Base-by-base conservation (phyloP, 345 rosid species). In the Aurinia saxatilis region DNA sequence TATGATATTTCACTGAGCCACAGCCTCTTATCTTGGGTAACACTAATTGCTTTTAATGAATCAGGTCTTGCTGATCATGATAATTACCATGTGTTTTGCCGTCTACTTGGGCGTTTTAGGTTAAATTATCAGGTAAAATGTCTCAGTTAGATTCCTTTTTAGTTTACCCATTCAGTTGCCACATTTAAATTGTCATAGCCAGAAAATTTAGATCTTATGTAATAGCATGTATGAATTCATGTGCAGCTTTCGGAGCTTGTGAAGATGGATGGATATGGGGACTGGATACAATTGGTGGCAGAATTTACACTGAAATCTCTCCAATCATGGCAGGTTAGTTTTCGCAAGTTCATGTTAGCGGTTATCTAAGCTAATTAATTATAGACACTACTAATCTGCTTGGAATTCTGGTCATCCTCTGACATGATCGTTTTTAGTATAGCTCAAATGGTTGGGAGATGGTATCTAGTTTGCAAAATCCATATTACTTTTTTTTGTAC, bases 11-110 rank as follows among this genome's bases (percentile, higher is more conserved):
- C 52, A 9, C 51, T 41, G 44, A 34, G 34, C 67, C 38, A 50
- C 5, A 5, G 41, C 67, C 23, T 16, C 55, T 11, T 65, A 54
- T 29, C 34, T 41, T 78, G 57, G 36, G 37, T 48, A 41, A 57
- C 14, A 35, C 49, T 25, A 42, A 58, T 71, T 57, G 12, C 49
- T 66, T 67, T 59, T 53, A 40, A 36, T 37, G 50, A 25, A 64
- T 73, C 75, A 95, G 99, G 99, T 71, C 99, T 95, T 78, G 89
- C 95, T 68, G 99, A 95, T 84, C 99, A 95, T 80, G 99, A 95
- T 71, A 95, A 90, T 75, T 95, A 95, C 75, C 99, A 95, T 77
- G 99, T 84, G 68, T 95, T 77, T 69, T 95, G 99, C 75, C 97
- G 98, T 63, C 96, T 95, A 69, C 93, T 95, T 47, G 99, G 99